Evolutionary conservation across 306 rosid genomes (phyloP), one percentile per base, ranked within the genome.

Genomic region (Glycine latifolia): DNA sequence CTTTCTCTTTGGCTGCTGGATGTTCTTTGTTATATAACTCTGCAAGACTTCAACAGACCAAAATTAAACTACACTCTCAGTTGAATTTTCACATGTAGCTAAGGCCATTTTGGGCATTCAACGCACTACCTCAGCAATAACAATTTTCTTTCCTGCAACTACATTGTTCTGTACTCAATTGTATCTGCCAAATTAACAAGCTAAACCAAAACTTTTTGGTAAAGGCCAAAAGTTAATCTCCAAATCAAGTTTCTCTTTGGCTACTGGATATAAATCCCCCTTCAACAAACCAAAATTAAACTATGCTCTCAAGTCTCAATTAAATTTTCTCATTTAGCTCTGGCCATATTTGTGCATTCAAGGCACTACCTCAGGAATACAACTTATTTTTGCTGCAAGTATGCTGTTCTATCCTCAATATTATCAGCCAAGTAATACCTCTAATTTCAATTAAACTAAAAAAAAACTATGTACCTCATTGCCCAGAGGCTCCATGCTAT

Each of bases 271-370:
- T 26, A 62, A 26, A 46, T 47, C 17, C 60, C 17, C 60, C 82
- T 77, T 62, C 53, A 83, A 43, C 52, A 62, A 71, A 71, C 62
- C 52, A 83, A 71, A 52, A 59, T 50, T 26, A 82, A 39, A 76
- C 10, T 17, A 49, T 69, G 68, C 73, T 20, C 73, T 76, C 41
- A 41, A 61, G 17, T 14, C 73, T 76, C 41, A 41, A 61, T 16
- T 20, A 49, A 70, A 69, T 68, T 48, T 68, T 41, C 47, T 68
- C 67, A 49, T 17, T 60, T 59, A 60, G 4, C 53, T 16, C 59
- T 16, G 39, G 10, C 16, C 39, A 14, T 46, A 47, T 75, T 53
- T 67, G 71, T 46, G 80, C 62, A 15, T 58, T 67, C 65, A 43
- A 74, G 62, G 52, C 71, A 65, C 68, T 74, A 11, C 49, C 70